Percentiles rank a stretch among this genome's conserved stretches.
These are phyloP conservation scores for Halocafeteria seosinensis DNA, from an alignment of 108 stramenopile genomes.

Conservation along the genomic window DNA sequence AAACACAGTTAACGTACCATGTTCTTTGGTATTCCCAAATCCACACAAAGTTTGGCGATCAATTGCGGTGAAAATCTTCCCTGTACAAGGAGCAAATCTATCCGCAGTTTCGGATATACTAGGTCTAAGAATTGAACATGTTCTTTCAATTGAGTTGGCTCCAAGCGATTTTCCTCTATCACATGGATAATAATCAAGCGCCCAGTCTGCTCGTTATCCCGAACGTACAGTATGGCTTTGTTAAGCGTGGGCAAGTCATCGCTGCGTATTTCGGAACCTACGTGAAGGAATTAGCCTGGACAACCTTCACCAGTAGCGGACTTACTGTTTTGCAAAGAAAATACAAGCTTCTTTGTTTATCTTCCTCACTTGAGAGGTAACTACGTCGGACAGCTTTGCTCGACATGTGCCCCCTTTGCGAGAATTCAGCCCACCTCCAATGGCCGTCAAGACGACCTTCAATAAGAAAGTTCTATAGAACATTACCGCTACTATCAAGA, in stretches of 20 bases:
- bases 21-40: constrained; percentile 26
- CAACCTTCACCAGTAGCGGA: neutral
- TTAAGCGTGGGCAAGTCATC: constrained; percentile 45
- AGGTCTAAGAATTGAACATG: constrained; percentile 42
- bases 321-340: no score
- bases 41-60: constrained; percentile 9
- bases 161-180: neutral
- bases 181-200: constrained; percentile 31
- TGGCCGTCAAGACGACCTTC: constrained; percentile 13
- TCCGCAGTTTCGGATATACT: constrained; percentile 44
- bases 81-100: constrained; percentile 28
- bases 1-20: no score
- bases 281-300: neutral
- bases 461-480: constrained; percentile 36
- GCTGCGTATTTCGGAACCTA: neutral
- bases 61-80: neutral
- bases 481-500: constrained; percentile 31
- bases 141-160: constrained; percentile 16
- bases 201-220: constrained; percentile 36
- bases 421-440: neutral
- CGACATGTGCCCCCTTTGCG: no score
- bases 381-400: no score
- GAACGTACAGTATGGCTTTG: constrained; percentile 51
- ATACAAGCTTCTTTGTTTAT: no score
- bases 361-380: no score